Percentiles rank a stretch among this genome's conserved stretches.
phyloP scores from a whole-genome alignment of 441 rosid genomes.

The Populus hybrid region DNA sequence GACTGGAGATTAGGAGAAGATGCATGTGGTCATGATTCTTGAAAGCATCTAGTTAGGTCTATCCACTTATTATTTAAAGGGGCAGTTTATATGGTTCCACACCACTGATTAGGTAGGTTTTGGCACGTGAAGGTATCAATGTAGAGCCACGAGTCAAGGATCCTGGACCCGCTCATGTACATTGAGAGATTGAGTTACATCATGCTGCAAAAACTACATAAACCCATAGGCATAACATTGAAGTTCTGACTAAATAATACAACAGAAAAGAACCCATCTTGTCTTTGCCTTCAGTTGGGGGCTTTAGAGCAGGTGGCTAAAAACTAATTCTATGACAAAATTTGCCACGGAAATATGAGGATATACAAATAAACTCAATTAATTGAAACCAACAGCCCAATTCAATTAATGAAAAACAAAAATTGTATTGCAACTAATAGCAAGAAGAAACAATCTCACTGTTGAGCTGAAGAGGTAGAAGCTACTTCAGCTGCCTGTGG shows the following conservation, averaged over 20 bases:
- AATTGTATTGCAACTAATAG: neutral
- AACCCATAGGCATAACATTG: too few species aligned
- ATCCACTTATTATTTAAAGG: neutral
- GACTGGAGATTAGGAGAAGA: neutral
- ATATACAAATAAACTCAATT: slow-evolving; percentile 11
- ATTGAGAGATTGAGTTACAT: neutral
- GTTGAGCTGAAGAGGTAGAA: slow-evolving; percentile 42
- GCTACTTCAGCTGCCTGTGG: slow-evolving; percentile 40
- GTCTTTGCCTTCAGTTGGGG: slow-evolving; percentile 13
- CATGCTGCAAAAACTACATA: too few species aligned
- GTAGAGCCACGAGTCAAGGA: neutral
- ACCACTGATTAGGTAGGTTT: neutral
- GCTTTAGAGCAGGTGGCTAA: slow-evolving; percentile 14
- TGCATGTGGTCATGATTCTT: neutral
- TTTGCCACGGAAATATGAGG: slow-evolving; percentile 1
- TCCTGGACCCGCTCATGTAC: neutral
- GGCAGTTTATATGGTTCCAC: neutral
- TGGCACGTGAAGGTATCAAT: neutral
- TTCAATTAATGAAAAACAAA: neutral
- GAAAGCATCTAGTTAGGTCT: neutral
- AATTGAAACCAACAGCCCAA: slow-evolving; percentile 7
- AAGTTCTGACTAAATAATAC: slow-evolving; percentile 15
- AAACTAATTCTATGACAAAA: slow-evolving; percentile 20
- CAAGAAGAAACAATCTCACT: slow-evolving; percentile 19
- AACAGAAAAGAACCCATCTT: slow-evolving; percentile 10